A percentile compares a stretch with the other conserved stretches of the same genome.
Evolutionary conservation across 1,284 basidiomycete species (phyloP).

Genomic region (Papiliotrema nemorosa): DNA sequence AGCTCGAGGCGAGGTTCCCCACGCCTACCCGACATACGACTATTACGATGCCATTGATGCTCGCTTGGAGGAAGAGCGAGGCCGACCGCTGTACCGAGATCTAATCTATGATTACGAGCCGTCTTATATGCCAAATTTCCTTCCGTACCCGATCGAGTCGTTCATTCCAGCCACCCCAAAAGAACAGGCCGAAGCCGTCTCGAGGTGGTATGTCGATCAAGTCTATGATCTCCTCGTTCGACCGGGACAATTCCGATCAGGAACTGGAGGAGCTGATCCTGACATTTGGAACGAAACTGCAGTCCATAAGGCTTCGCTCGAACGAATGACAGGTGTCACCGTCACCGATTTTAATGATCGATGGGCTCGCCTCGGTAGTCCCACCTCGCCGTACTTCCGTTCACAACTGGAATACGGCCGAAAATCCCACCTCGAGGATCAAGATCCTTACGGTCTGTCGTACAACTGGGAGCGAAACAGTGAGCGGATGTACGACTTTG

Average conservation of each 20-base stretch:
- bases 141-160: not conserved
- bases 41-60: too few species aligned
- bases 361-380: slow-evolving; percentile 14
- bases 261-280: slow-evolving; percentile 22
- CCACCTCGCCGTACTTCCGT: not conserved
- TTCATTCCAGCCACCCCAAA: too few species aligned
- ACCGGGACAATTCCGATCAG: slow-evolving; percentile 29
- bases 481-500: slow-evolving; percentile 25
- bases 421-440: not conserved
- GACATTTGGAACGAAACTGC: too few species aligned
- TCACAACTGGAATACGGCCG: not conserved
- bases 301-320: too few species aligned
- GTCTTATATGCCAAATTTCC: slow-evolving; percentile 1
- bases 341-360: too few species aligned
- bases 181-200: slow-evolving; percentile 15
- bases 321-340: too few species aligned
- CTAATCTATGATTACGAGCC: too few species aligned
- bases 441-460: slow-evolving; percentile 22
- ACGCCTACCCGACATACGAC: too few species aligned
- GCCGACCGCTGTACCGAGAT: too few species aligned
- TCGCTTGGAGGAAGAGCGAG: too few species aligned
- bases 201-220: slow-evolving; percentile 29
- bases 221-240: slow-evolving; percentile 22
- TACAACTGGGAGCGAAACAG: slow-evolving; percentile 9
- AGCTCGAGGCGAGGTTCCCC: too few species aligned